Conservation (phyloP, 2,329 filamentous ascomycete genomes). For the Lecanoromycetidae sp. region DNA sequence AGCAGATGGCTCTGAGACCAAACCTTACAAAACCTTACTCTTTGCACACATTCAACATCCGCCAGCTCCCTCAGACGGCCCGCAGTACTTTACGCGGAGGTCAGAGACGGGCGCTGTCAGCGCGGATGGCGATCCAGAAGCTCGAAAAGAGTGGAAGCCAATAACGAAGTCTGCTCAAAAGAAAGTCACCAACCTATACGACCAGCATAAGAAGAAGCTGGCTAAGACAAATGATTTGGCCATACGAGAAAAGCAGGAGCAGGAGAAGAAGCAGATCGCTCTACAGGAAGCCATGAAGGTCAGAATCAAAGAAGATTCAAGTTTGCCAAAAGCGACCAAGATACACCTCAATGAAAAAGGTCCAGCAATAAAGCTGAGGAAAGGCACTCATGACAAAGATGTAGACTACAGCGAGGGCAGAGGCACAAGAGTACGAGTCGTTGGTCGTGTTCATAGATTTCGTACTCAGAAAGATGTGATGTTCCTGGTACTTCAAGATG, state of each 20-base stretch:
- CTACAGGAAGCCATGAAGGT: slow-evolving; percentile 77
- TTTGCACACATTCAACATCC: slow-evolving; percentile 64
- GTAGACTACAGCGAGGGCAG: slow-evolving; percentile 46
- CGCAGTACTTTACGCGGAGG: slow-evolving; percentile 57
- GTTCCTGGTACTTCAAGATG: slow-evolving; percentile 77
- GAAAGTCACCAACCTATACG: slow-evolving; percentile 65
- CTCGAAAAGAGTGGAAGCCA: slow-evolving; percentile 63
- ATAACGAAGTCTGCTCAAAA: slow-evolving; percentile 75
- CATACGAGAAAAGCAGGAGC: slow-evolving; percentile 59
- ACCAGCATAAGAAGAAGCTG: slow-evolving; percentile 72
- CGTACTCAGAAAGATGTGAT: slow-evolving; percentile 72
- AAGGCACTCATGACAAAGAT: slow-evolving; percentile 33
- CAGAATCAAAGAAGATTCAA: slow-evolving; percentile 54
- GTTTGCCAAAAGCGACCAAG: slow-evolving; percentile 59
- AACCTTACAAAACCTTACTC: slow-evolving; percentile 70
- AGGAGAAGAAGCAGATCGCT: slow-evolving; percentile 55
- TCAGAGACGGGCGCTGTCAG: slow-evolving; percentile 50
- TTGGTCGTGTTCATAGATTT: slow-evolving; percentile 71
- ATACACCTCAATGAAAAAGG: slow-evolving; percentile 66
- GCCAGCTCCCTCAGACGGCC: slow-evolving; percentile 39
- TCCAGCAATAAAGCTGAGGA: slow-evolving; percentile 44
- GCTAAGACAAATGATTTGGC: slow-evolving; percentile 63
- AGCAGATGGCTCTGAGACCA: slow-evolving; percentile 55
- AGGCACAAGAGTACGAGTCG: slow-evolving; percentile 66
- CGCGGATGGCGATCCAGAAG: slow-evolving; percentile 51